Evolutionary conservation across 1,284 basidiomycete species (phyloP), one percentile per base, ranked within the genome.

Genomic region (Marasmius tenuissimus): DNA sequence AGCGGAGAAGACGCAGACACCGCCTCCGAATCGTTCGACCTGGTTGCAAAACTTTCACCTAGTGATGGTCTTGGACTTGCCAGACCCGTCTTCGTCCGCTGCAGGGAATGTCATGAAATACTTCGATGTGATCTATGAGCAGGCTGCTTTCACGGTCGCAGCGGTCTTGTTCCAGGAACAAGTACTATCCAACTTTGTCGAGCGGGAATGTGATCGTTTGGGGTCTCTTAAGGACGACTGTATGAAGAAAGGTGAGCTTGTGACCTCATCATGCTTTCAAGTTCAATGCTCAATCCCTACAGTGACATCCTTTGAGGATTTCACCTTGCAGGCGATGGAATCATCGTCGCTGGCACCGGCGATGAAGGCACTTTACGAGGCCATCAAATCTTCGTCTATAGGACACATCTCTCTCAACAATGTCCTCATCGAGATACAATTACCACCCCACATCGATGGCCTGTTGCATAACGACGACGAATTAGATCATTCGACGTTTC

Each of bases 141-240:
- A 96, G 69, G 85, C 96, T 54, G 89, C 90, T 0, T 94, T 96
- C 76, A 89, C 91, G 8, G 81, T 95, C 65, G 93, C 94, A 1
- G 96, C 95, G 2, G 93, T 95, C 4, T 81, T 97, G 11, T 94
- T 88, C 65, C 91, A 93, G 70, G 89, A 95, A 68, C 93, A 97
- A 76, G 89, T 94, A 8, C 74, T 89, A 62, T 87, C 87, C 37
- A 90, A 91, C 69, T 96, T 91, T 74, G 91, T 96, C 4, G 92
- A 93, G 65, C 75, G 73, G 42, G 88, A 97, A 71, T 91, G 90
- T 52, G 91, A 91, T 59, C 73, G 76, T 14, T 78, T 97, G 3
- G 82, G 85, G 18, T 72, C 82, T 4, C 74, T 94, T 51, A 88
- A 89, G 66, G 94, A 96, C 55, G 83, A 83, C 8, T 87, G 78